Base-by-base conservation (phyloP, 83 land plant genomes). In the Picea abies region DNA sequence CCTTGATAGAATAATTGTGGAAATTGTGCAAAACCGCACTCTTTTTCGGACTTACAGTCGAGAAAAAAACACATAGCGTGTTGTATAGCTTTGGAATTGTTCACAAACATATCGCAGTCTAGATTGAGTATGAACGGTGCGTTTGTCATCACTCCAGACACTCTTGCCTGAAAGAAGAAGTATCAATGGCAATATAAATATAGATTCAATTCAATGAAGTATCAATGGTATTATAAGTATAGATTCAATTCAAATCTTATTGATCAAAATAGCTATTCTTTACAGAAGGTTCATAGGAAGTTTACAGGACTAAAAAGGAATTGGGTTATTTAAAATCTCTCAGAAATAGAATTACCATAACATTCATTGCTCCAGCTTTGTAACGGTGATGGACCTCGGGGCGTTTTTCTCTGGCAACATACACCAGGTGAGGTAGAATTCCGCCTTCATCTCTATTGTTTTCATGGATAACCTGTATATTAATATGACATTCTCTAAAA, bases 81-180 rank as follows among this genome's bases (percentile, higher is more conserved):
- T 8, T 75, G 63, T 37, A 81, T 60, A 2, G 62, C 60, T 15
- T 78, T 62, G 20, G 81, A 66, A 68, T 87, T 62, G 81, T 77
- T 81, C 7, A 63, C 79, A 78, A 52, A 81, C 89, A 87, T 87
- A 66, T 87, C 86, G 52, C 85, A 81, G 83, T 87, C 88, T 61
- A 87, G 60, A 79, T 87, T 87, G 20, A 87, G 41, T 44, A 82
- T 82, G 66, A 63, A 63, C 16, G 89, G 86, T 37, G 87, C 84
- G 63, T 84, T 87, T 35, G 87, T 87, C 86, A 84, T 79, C 47
- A 82, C 58, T 41, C 76, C 90, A 0, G 86, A 89, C 4, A 89
- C 86, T 61, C 86, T 83, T 17, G 81, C 76, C 90, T 89, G 80
- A 23, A 63, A 19, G 39, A 37, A 37, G 15, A 41, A 41, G 52